A percentile compares a stretch with the other conserved stretches of the same genome.
phyloP scores from a whole-genome alignment of 805 yeast species.

The Wickerhamia fluorescens region DNA sequence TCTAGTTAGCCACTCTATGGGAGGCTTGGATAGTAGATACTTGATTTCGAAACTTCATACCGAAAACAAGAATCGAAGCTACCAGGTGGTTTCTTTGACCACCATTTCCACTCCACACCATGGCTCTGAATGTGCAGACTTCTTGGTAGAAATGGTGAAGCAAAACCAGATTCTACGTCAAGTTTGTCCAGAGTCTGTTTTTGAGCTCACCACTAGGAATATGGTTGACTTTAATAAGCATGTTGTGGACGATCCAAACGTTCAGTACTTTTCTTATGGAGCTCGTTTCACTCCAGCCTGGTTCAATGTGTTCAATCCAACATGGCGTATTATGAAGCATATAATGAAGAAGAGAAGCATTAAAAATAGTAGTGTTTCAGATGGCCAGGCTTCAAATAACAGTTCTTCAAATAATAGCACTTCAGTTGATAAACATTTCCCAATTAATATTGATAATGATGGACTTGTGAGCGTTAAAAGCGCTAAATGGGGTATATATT shows the following conservation, averaged over 20 bases:
- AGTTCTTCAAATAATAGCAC: no score
- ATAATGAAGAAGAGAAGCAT: slow-evolving; percentile 6
- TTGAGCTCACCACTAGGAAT: slow-evolving; percentile 56
- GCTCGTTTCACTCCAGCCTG: slow-evolving; percentile 61
- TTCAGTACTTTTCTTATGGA: slow-evolving; percentile 77
- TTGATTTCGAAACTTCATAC: slow-evolving; percentile 49
- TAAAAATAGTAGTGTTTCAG: no score
- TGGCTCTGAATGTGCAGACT: slow-evolving; percentile 81
- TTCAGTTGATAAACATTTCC: not conserved
- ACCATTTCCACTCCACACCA: slow-evolving; percentile 86
- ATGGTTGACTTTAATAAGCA: slow-evolving; percentile 47
- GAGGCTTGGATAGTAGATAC: slow-evolving; percentile 81
- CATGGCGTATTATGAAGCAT: slow-evolving; percentile 56
- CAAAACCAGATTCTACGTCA: slow-evolving; percentile 10
- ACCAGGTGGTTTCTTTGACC: slow-evolving; percentile 65
- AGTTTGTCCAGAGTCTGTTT: slow-evolving; percentile 34
- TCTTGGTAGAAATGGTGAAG: slow-evolving; percentile 34
- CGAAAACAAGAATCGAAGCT: slow-evolving; percentile 28
- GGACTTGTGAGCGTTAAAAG: slow-evolving; percentile 79
- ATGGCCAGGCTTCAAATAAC: no score
- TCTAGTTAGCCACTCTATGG: slow-evolving; percentile 88
- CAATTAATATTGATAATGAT: slow-evolving; percentile 72
- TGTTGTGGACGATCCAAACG: slow-evolving; percentile 50
- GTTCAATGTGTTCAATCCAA: slow-evolving; percentile 50
- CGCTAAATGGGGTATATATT: slow-evolving; percentile 76